Evolutionary conservation across 441 rosid species (phyloP), one percentile per base, ranked within the genome.

Genomic region (Gossypium aridum): DNA sequence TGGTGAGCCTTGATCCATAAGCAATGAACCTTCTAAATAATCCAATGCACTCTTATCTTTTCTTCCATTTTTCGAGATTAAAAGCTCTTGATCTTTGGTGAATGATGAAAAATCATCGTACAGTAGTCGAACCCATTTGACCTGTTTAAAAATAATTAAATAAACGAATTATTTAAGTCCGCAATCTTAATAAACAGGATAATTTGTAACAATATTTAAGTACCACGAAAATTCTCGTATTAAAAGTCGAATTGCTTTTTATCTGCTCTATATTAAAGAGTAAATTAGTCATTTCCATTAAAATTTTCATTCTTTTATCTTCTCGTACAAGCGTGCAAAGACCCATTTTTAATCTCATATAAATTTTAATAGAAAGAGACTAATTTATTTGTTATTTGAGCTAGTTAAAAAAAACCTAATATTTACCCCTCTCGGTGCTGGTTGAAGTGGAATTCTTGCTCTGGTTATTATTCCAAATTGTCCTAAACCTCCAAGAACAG

Each of bases 391-490:
- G 3, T 3, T 28, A 0, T 0, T 28, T 28, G 34, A 28, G 1
- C 31, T 28, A 28, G 5, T 28, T 28, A 28, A 28, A 28, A 28
- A 0, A 28, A n/a, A n/a, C 5, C 5, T 28, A 28, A 28, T 28
- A 59, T 65, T 34, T 85, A 93, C 99, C 89, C 88, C 86, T 80
- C 83, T 84, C 0, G 98, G 98, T 28, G 92, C 96, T 5, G 80
- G 83, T 62, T 83, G 86, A 37, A 95, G 83, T 47, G 87, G 83
- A 34, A 95, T 87, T 82, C 97, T 84, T 54, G 97, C 98, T 64
- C 98, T 85, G 16, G 96, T 90, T 78, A 94, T 91, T 2, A 94
- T 88, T 45, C 98, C 98, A 74, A 94, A 94, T 76, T 94, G 97
- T 69, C 98, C 98, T 62, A 94, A 79, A 12, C 99, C 99, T 31